Conservation (phyloP, 768 basidiomycete genomes). For the Suillus spraguei region DNA sequence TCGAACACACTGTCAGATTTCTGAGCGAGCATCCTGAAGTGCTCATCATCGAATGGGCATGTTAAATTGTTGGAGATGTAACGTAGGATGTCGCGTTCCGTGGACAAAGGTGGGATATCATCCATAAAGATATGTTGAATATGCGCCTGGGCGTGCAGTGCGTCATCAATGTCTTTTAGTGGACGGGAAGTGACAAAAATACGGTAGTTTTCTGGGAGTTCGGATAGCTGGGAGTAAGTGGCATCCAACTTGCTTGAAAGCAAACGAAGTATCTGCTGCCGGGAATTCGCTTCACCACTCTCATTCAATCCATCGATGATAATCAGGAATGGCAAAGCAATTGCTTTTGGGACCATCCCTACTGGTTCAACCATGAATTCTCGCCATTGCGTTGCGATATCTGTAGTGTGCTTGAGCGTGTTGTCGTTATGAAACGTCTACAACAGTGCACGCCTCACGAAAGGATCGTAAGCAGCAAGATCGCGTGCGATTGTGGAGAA, state of each 20-base stretch:
- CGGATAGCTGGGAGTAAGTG: neutral
- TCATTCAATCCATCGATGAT: slow-evolving; percentile 29
- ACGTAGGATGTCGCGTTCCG: slow-evolving; percentile 7
- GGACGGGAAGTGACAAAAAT: slow-evolving; percentile 21
- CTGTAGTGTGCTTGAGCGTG: neutral
- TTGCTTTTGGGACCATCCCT: neutral
- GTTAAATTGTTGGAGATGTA: slow-evolving; percentile 2
- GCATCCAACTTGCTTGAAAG: neutral
- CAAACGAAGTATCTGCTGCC: slow-evolving; percentile 13
- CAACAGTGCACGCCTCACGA: neutral
- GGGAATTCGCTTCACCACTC: slow-evolving; percentile 12
- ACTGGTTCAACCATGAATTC: slow-evolving; percentile 21
- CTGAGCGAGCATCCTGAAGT: neutral
- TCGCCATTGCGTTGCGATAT: slow-evolving; percentile 15
- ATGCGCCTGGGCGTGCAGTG: slow-evolving; percentile 10
- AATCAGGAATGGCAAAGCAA: slow-evolving; percentile 23
- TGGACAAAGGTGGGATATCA: neutral
- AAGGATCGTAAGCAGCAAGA: neutral
- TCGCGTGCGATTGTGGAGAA: neutral
- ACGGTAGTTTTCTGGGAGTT: slow-evolving; percentile 13
- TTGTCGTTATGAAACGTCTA: neutral
- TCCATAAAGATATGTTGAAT: slow-evolving; percentile 5
- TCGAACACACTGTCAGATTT: slow-evolving; percentile 13
- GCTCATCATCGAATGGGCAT: neutral
- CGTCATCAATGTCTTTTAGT: slow-evolving; percentile 8